Conservation (phyloP, 2,329 filamentous ascomycete genomes). For the Fusarium guadeloupense region DNA sequence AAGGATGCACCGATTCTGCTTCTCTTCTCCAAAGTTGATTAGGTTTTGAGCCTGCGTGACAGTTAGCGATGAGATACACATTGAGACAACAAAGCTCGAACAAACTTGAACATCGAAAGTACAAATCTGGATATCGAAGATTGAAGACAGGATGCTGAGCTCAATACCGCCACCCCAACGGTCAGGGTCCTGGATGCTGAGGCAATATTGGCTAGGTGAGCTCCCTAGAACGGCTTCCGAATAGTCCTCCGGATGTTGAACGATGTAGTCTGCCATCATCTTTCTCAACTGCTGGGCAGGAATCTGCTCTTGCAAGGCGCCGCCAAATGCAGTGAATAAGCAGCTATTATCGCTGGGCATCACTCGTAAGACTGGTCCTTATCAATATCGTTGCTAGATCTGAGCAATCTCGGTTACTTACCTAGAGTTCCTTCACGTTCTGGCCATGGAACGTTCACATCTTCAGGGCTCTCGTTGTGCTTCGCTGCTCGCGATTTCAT, state of each 20-base stretch:
- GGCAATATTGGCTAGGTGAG: constrained; percentile 78
- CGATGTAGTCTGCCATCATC: constrained; percentile 82
- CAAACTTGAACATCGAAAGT: constrained; percentile 78
- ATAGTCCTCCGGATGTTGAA: constrained; percentile 76
- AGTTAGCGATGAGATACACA: not conserved
- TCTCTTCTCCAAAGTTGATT: constrained; percentile 78
- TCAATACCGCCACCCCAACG: constrained; percentile 95
- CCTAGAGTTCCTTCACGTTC: constrained; percentile 61
- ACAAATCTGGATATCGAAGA: constrained; percentile 87
- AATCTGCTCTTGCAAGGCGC: constrained; percentile 71
- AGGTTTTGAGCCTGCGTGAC: constrained; percentile 46
- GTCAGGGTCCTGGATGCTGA: constrained; percentile 80
- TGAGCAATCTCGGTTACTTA: constrained; percentile 38
- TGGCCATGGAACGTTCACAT: constrained; percentile 58
- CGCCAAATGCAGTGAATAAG: constrained; percentile 89
- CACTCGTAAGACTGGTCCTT: constrained; percentile 76
- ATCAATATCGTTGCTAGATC: constrained; percentile 6
- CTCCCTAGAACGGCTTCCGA: constrained; percentile 79
- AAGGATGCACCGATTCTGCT: constrained; percentile 75
- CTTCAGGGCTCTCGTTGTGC: constrained; percentile 39
- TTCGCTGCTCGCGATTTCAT: constrained; percentile 3
- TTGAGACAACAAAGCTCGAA: not conserved
- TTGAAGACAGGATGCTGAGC: constrained; percentile 81
- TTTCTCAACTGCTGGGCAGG: constrained; percentile 70
- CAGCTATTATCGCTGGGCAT: constrained; percentile 98